Percentiles rank a stretch among this genome's conserved stretches.
phyloP scores from a whole-genome alignment of 2,329 filamentous ascomycete genomes.

The Cladosporium phlei region DNA sequence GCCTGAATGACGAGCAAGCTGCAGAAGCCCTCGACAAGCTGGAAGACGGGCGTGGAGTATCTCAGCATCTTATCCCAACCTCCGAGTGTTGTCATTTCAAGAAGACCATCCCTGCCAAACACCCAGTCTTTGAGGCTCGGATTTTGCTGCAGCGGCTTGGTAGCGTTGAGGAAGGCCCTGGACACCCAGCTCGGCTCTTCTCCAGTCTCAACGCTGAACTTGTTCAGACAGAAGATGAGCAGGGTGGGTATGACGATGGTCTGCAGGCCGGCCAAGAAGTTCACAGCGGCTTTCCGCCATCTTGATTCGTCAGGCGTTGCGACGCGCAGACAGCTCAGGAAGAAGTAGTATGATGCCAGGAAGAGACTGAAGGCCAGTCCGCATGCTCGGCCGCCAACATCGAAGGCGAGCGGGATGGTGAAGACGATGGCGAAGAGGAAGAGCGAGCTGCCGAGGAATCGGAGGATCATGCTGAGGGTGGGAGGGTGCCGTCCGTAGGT shows the following conservation, averaged over 20 bases:
- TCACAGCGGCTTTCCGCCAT: conserved; percentile 66
- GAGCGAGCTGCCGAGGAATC: conserved; percentile 47
- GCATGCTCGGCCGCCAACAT: conserved; percentile 92
- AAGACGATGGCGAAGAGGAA: conserved; percentile 92
- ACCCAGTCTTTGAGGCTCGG: conserved; percentile 76
- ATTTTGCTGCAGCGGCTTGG: conserved; percentile 40
- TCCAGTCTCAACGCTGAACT: conserved; percentile 87
- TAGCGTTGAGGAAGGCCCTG: conserved; percentile 43
- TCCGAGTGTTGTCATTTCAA: conserved; percentile 76
- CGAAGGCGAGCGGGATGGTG: conserved; percentile 93
- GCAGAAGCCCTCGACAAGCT: conserved; percentile 93
- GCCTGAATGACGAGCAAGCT: conserved; percentile 93
- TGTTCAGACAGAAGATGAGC: conserved; percentile 91
- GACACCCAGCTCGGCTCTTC: conserved; percentile 70
- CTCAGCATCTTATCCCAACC: conserved; percentile 82
- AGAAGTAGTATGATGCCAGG: conserved; percentile 83
- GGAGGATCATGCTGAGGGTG: conserved; percentile 36
- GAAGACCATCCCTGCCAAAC: conserved; percentile 76
- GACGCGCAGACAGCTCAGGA: conserved; percentile 76
- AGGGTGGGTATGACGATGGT: conserved; percentile 81
- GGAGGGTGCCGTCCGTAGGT: background rate
- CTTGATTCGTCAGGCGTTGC: conserved; percentile 73
- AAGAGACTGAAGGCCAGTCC: conserved; percentile 90
- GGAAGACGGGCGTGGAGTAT: conserved; percentile 91
- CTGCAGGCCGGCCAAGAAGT: conserved; percentile 69